These are phyloP conservation scores for Suhomyces kilbournensis DNA, from an alignment of 805 yeast genomes.

Conservation along the genomic window DNA sequence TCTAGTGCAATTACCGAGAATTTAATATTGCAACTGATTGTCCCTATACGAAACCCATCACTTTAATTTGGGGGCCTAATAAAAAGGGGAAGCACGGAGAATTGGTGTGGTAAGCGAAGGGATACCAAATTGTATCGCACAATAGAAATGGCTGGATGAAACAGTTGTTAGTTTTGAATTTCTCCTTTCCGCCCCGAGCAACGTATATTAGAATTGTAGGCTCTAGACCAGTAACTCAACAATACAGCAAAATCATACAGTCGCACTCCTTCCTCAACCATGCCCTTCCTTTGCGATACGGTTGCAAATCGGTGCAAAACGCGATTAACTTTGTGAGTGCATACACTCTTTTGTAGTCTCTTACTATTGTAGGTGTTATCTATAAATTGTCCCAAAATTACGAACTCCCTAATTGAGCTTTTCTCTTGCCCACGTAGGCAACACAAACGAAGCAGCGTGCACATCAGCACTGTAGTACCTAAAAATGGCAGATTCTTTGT, in stretches of 20 bases:
- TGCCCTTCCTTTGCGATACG: not conserved
- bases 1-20: not conserved
- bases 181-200: not conserved
- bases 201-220: not conserved
- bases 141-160: not conserved
- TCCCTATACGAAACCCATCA: not conserved
- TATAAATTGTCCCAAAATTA: not conserved
- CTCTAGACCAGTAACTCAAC: too few relatives aligned
- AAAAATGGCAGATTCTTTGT: slow-evolving; percentile 48
- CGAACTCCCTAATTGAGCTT: not conserved
- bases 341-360: not conserved
- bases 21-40: not conserved
- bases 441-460: slow-evolving; percentile 69
- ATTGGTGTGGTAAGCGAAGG: not conserved
- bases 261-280: not conserved
- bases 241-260: not conserved
- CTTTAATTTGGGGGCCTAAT: not conserved
- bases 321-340: too few relatives aligned
- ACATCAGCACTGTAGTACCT: slow-evolving; percentile 64
- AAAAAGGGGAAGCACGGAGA: not conserved
- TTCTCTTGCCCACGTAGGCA: slow-evolving; percentile 74
- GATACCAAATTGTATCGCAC: not conserved
- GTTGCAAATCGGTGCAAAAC: not conserved
- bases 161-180: not conserved
- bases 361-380: not conserved